phyloP scores from a whole-genome alignment of 805 yeast species.

The Gaillardinia entomophila region DNA sequence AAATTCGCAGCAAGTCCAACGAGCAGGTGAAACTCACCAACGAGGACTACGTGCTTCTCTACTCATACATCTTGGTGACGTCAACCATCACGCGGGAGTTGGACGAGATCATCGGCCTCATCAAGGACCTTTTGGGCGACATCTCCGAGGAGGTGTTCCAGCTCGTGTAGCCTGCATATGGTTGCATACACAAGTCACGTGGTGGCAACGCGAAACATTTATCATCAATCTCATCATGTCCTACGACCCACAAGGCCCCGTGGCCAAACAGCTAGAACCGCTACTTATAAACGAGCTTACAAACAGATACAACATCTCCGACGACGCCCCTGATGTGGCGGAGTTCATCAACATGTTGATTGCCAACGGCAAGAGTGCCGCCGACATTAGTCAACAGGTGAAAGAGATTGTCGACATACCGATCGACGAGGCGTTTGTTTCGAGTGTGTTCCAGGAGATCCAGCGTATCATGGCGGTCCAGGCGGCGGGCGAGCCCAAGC shows the following conservation, averaged over 20 bases:
- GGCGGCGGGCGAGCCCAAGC: not conserved
- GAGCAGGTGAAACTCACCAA: slow-evolving; percentile 37
- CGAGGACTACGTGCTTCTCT: slow-evolving; percentile 72
- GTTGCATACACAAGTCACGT: not conserved
- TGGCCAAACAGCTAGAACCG: slow-evolving; percentile 30
- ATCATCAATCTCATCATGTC: slow-evolving; percentile 9
- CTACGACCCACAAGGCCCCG: slow-evolving; percentile 36
- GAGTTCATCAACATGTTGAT: slow-evolving; percentile 70
- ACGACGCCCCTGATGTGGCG: slow-evolving; percentile 28
- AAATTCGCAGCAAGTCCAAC: slow-evolving; percentile 36
- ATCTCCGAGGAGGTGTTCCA: slow-evolving; percentile 59
- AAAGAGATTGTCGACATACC: slow-evolving; percentile 56
- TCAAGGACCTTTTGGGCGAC: slow-evolving; percentile 59
- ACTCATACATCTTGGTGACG: slow-evolving; percentile 70
- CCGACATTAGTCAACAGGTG: slow-evolving; percentile 57
- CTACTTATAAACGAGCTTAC: slow-evolving; percentile 30
- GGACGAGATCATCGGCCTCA: slow-evolving; percentile 46
- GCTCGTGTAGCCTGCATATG: slow-evolving; percentile 20
- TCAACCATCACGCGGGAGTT: slow-evolving; percentile 61
- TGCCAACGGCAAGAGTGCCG: slow-evolving; percentile 58
- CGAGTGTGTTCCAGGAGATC: slow-evolving; percentile 53
- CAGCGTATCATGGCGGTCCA: slow-evolving; percentile 24
- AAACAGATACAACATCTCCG: slow-evolving; percentile 27
- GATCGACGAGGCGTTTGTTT: slow-evolving; percentile 52
- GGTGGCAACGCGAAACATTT: not conserved